A percentile compares a stretch with the other conserved stretches of the same genome.
phyloP scores from a whole-genome alignment of 2,329 filamentous ascomycete species.

The Aspergillus sp. region DNA sequence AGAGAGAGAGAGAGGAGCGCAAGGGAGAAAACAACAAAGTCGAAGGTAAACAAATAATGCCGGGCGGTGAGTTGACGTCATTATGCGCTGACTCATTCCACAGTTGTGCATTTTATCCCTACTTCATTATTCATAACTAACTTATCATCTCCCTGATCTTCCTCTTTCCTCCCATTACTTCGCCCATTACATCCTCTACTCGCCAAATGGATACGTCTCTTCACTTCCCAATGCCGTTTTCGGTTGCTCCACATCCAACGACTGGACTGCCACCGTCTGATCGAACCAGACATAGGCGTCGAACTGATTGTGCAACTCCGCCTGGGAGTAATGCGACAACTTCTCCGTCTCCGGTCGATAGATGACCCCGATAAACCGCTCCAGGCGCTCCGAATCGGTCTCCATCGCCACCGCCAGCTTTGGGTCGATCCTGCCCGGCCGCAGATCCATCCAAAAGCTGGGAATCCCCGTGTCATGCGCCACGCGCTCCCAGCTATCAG shows the following conservation, averaged over 20 bases:
- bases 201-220: slow-evolving; percentile 55
- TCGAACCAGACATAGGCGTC: slow-evolving; percentile 55
- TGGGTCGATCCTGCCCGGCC: slow-evolving; percentile 35
- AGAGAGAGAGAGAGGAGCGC: not conserved
- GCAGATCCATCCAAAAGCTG: slow-evolving; percentile 49
- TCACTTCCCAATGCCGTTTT: slow-evolving; percentile 41
- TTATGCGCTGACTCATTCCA: not conserved
- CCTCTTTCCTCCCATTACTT: not conserved
- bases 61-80: slow-evolving; percentile 18
- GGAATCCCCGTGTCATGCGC: slow-evolving; percentile 49
- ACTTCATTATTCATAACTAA: not conserved
- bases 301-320: slow-evolving; percentile 49
- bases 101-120: not conserved
- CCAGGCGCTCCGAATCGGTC: slow-evolving; percentile 37
- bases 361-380: slow-evolving; percentile 56
- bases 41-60: slow-evolving; percentile 15
- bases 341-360: slow-evolving; percentile 52
- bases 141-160: not conserved
- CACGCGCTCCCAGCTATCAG: slow-evolving; percentile 51
- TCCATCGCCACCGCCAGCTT: slow-evolving; percentile 38
- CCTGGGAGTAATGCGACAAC: slow-evolving; percentile 50
- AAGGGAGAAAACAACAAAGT: not conserved
- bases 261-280: slow-evolving; percentile 43
- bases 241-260: slow-evolving; percentile 49
- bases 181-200: slow-evolving; percentile 28